Percentiles rank a stretch among this genome's conserved stretches.
These are phyloP conservation scores for Mallotus nudiflorus DNA, from an alignment of 345 rosid genomes.

Conservation along the genomic window DNA sequence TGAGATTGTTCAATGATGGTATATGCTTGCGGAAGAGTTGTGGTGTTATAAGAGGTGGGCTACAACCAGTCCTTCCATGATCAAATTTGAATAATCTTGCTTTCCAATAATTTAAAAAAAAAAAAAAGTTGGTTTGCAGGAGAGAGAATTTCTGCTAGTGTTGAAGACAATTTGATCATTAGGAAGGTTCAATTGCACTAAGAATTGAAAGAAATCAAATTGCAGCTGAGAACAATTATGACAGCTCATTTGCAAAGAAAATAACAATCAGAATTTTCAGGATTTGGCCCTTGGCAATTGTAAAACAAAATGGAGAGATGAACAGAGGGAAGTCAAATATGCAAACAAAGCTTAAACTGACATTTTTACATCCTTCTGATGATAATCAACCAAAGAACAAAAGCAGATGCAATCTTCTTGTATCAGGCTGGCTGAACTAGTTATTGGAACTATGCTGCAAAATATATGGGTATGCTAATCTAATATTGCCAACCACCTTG, in stretches of 20 bases:
- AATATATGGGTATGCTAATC: not conserved
- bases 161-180: not conserved
- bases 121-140: not conserved
- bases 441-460: not conserved
- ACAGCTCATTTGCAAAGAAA: not conserved
- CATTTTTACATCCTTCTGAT: not conserved
- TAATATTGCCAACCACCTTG: conserved; percentile 5
- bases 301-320: not conserved
- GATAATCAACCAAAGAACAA: not conserved
- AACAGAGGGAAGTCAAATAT: not conserved
- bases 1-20: not conserved
- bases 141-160: not conserved
- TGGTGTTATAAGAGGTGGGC: not conserved
- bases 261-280: not conserved
- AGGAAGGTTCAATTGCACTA: not conserved
- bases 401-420: not conserved
- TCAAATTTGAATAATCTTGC: not conserved
- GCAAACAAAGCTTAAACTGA: not conserved
- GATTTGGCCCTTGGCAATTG: not conserved
- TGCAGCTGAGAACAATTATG: not conserved
- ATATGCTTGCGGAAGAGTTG: not conserved
- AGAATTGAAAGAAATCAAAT: not conserved
- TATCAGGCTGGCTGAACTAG: not conserved
- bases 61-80: not conserved
- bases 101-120: not conserved